Evolutionary conservation across 768 basidiomycete genomes (phyloP).

Genomic region (Crassisporium funariophilum): DNA sequence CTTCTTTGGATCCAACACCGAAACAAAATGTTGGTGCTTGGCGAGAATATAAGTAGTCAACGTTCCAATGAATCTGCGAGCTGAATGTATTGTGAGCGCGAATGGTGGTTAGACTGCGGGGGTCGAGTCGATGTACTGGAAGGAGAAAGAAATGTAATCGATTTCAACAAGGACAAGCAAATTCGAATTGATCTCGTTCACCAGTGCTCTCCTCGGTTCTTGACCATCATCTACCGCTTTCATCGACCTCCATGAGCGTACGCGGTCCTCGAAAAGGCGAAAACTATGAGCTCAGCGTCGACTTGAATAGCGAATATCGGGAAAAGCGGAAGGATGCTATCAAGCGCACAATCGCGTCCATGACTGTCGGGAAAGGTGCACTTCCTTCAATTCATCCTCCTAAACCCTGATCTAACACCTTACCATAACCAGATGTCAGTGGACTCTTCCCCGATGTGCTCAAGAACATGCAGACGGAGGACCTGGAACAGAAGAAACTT

Average conservation of each 20-base stretch:
- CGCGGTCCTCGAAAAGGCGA: constrained; percentile 79
- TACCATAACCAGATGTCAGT: constrained; percentile 63
- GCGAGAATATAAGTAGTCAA: no score
- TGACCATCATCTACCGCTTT: no score
- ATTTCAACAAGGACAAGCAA: no score
- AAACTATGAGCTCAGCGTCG: constrained; percentile 95
- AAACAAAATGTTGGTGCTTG: no score
- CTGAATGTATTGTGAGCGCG: no score
- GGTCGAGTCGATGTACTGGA: no score
- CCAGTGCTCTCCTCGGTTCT: no score
- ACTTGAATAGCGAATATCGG: constrained; percentile 95
- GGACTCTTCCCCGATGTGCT: constrained; percentile 97
- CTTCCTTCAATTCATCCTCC: neutral
- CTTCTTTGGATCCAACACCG: neutral
- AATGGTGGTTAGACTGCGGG: no score
- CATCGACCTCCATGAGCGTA: constrained; percentile 44
- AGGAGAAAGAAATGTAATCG: no score
- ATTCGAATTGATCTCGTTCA: no score
- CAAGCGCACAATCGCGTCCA: constrained; percentile 95
- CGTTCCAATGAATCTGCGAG: no score
- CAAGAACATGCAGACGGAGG: constrained; percentile 99
- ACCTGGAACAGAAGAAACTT: constrained; percentile 99
- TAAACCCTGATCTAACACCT: constrained; percentile 1
- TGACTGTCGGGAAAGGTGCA: constrained; percentile 98
- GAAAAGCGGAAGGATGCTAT: constrained; percentile 98